These are phyloP conservation scores for Luzula sylvatica DNA, from an alignment of 176 grass and related monocot species.

Conservation along the genomic window DNA sequence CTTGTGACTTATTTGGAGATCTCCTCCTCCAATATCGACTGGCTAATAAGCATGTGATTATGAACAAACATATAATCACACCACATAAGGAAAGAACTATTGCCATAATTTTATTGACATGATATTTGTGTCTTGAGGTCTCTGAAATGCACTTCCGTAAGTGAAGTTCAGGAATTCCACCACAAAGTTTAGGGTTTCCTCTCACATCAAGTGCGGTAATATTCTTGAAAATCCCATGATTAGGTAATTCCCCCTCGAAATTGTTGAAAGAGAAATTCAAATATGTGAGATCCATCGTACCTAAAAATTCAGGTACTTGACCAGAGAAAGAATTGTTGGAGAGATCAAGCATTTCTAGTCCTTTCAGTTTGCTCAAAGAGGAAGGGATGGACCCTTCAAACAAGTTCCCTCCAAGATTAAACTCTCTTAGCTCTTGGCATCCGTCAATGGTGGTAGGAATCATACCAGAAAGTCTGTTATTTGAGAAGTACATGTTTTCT, in stretches of 20 bases:
- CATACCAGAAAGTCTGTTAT: constrained; percentile 20
- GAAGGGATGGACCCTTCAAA: constrained; percentile 28
- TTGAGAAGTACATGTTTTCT: not conserved
- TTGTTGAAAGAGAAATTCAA: constrained; percentile 26
- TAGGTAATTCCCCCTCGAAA: constrained; percentile 33
- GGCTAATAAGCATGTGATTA: constrained; percentile 5
- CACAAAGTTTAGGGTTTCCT: constrained; percentile 27
- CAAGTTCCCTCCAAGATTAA: constrained; percentile 24
- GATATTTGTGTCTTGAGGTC: not conserved
- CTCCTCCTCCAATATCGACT: not conserved
- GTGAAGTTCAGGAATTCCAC: constrained; percentile 32
- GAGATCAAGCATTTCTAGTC: constrained; percentile 10
- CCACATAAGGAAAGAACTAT: constrained; percentile 7
- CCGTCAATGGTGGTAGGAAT: constrained; percentile 21
- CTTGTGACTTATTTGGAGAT: not conserved
- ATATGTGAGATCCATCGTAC: not conserved
- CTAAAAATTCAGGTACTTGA: not conserved
- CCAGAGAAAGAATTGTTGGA: constrained; percentile 9
- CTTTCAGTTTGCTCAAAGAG: constrained; percentile 16
- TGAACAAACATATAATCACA: not conserved
- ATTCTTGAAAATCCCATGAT: constrained; percentile 30
- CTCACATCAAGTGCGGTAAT: constrained; percentile 5
- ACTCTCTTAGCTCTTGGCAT: constrained; percentile 17
- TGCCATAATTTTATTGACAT: constrained; percentile 6
- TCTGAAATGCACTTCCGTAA: constrained; percentile 17